phyloP scores from a whole-genome alignment of 305 asterid species.

The Withania somnifera region DNA sequence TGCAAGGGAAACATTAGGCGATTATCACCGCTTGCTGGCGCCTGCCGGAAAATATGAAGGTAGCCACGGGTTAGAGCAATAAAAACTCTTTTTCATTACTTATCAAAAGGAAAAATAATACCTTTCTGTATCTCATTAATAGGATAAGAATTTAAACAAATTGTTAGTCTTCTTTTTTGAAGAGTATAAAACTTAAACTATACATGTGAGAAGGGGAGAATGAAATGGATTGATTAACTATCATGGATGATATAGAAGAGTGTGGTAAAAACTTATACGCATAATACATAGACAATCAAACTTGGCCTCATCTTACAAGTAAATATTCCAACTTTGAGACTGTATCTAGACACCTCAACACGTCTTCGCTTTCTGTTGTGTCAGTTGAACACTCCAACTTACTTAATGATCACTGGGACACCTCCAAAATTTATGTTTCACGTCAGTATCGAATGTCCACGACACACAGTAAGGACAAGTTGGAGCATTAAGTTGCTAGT shows the following conservation, averaged over 20 bases:
- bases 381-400: too few species aligned
- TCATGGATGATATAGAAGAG: not conserved
- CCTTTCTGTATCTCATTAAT: not conserved
- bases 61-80: slow-evolving; percentile 10
- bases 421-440: too few species aligned
- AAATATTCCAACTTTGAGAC: too few species aligned
- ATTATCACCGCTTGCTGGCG: slow-evolving; percentile 70
- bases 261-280: not conserved
- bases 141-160: not conserved
- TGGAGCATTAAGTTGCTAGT: too few species aligned
- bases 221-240: not conserved
- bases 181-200: not conserved
- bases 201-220: not conserved
- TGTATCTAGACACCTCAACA: too few species aligned
- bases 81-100: not conserved
- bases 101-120: not conserved
- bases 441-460: too few species aligned
- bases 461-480: too few species aligned
- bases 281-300: too few species aligned
- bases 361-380: too few species aligned
- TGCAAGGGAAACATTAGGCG: slow-evolving; percentile 48
- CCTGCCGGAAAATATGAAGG: slow-evolving; percentile 80
- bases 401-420: too few species aligned
- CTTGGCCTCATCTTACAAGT: too few species aligned
- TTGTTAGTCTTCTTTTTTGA: not conserved